These are phyloP conservation scores for Cornus controversa DNA, from an alignment of 148 eudicot genomes.

Conservation along the genomic window DNA sequence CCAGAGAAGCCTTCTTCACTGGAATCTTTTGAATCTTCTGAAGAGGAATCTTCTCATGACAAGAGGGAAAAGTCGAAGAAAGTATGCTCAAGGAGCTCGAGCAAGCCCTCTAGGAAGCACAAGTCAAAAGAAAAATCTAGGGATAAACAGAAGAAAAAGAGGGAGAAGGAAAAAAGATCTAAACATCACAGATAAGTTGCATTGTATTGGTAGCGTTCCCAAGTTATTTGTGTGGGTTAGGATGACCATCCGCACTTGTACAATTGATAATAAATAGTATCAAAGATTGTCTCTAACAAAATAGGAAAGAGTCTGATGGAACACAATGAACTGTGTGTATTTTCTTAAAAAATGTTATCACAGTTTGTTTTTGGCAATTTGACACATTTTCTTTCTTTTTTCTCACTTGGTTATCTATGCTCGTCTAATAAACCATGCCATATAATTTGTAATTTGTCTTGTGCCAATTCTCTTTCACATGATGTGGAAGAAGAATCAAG, in stretches of 20 bases:
- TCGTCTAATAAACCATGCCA: no score
- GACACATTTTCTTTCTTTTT: no score
- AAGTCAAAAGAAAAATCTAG: constrained; percentile 54
- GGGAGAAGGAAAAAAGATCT: constrained; percentile 42
- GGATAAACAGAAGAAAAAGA: constrained; percentile 57
- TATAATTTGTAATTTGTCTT: no score
- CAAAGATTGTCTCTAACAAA: not conserved
- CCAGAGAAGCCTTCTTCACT: constrained; percentile 60
- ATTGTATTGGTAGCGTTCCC: not conserved
- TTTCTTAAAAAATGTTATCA: no score
- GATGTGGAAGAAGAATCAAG: no score
- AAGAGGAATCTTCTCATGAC: constrained; percentile 34
- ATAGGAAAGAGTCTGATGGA: not conserved
- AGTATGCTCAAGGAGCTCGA: constrained; percentile 25
- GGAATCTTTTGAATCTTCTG: constrained; percentile 39
- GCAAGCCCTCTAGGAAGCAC: constrained; percentile 59
- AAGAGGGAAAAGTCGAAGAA: constrained; percentile 43
- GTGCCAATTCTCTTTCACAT: no score
- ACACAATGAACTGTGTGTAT: no score
- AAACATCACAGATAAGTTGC: constrained; percentile 25
- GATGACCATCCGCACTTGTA: not conserved
- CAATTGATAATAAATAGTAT: not conserved
- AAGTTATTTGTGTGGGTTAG: not conserved
- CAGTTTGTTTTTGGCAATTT: no score
- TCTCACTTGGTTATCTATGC: no score